These are phyloP conservation scores for Entophlyctis helioformis DNA, from an alignment of 192 early-diverging fungal species.

Conservation along the genomic window DNA sequence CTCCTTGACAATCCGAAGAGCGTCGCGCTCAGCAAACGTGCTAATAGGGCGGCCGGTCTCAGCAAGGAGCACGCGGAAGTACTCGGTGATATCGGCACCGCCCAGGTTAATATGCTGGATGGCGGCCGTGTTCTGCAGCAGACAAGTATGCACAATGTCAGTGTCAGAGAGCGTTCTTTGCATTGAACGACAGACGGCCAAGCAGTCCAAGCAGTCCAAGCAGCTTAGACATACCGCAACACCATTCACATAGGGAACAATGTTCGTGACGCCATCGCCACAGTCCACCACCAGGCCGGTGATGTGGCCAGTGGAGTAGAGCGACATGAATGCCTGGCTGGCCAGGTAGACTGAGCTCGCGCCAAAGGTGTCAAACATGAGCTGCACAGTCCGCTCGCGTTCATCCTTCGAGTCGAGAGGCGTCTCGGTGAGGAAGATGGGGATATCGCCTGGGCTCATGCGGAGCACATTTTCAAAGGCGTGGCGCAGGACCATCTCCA, in stretches of 20 bases:
- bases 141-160: slow-evolving; percentile 7
- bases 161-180: too few relatives aligned
- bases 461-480: slow-evolving; percentile 55
- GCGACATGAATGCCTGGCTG: too few relatives aligned
- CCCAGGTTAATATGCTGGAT: slow-evolving; percentile 42
- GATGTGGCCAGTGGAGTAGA: slow-evolving; percentile 50
- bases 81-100: slow-evolving; percentile 34
- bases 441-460: slow-evolving; percentile 51
- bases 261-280: slow-evolving; percentile 53
- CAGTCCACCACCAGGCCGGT: slow-evolving; percentile 52
- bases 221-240: too few relatives aligned
- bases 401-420: slow-evolving; percentile 52
- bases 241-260: too few relatives aligned
- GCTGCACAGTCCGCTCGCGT: slow-evolving; percentile 49
- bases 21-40: slow-evolving; percentile 47
- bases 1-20: slow-evolving; percentile 54
- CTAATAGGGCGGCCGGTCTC: slow-evolving; percentile 50
- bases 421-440: slow-evolving; percentile 48
- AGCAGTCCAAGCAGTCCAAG: too few relatives aligned
- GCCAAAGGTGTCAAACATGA: slow-evolving; percentile 58
- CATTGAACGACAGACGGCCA: too few relatives aligned
- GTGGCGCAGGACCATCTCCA: slow-evolving; percentile 60
- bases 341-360: slow-evolving; percentile 47
- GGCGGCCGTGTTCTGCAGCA: slow-evolving; percentile 3
- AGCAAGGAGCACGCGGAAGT: slow-evolving; percentile 40